Evolutionary conservation across 371 early-diverging fungal species (phyloP).

Genomic region (Rhizomucor pusillus): DNA sequence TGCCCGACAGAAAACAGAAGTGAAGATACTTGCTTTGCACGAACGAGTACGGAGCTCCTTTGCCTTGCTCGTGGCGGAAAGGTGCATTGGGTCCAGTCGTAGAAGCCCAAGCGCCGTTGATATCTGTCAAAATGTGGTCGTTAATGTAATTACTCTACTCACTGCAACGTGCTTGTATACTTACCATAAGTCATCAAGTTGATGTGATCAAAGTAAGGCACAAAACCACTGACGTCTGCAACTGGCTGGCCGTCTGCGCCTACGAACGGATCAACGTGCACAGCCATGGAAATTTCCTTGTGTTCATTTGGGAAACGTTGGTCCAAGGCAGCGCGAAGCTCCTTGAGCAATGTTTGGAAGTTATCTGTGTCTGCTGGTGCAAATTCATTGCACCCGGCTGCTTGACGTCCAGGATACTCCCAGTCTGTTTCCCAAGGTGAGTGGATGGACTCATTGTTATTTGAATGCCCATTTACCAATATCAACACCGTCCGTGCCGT

Average conservation of each 20-base stretch:
- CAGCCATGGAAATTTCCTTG: slow-evolving; percentile 73
- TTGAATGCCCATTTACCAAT: slow-evolving; percentile 26
- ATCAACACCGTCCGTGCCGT: slow-evolving; percentile 57
- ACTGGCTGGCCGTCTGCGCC: slow-evolving; percentile 44
- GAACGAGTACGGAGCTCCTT: slow-evolving; percentile 54
- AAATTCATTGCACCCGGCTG: slow-evolving; percentile 64
- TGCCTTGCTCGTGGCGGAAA: slow-evolving; percentile 37
- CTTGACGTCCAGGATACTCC: slow-evolving; percentile 81
- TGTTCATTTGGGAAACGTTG: slow-evolving; percentile 46
- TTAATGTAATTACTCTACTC: neutral
- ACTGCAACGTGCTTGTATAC: neutral
- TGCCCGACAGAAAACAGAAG: neutral
- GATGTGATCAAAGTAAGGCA: slow-evolving; percentile 64
- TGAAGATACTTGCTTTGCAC: slow-evolving; percentile 29
- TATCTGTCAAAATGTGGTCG: no score
- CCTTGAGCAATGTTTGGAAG: slow-evolving; percentile 52
- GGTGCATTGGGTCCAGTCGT: slow-evolving; percentile 70
- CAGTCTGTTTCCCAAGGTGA: slow-evolving; percentile 51
- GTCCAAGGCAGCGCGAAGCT: slow-evolving; percentile 62
- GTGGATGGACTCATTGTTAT: no score
- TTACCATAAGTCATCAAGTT: slow-evolving; percentile 63
- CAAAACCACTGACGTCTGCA: slow-evolving; percentile 57
- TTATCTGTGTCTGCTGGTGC: slow-evolving; percentile 51
- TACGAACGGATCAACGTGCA: slow-evolving; percentile 63
- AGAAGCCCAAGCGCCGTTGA: slow-evolving; percentile 61